Evolutionary conservation across 1,284 basidiomycete genomes (phyloP).

Genomic region (Cutaneotrichosporon sp.): DNA sequence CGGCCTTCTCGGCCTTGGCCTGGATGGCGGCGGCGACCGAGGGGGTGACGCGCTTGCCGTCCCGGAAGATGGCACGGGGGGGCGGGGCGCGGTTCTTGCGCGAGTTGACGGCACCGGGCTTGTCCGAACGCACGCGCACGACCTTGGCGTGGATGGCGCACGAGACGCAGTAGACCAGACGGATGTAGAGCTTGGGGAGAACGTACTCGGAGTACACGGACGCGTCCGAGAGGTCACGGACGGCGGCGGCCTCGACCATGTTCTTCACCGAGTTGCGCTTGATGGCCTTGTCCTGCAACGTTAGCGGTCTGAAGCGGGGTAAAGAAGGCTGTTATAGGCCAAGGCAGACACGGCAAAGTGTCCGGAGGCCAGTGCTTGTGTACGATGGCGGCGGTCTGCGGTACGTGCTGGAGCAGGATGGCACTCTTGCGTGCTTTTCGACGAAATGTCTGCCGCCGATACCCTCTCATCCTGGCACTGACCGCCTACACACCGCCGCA

Average conservation of each 20-base stretch:
- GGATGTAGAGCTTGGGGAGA: slow-evolving; percentile 98
- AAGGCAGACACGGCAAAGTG: too few relatives aligned
- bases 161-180: slow-evolving; percentile 98
- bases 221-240: slow-evolving; percentile 95
- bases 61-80: slow-evolving; percentile 93
- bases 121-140: slow-evolving; percentile 89
- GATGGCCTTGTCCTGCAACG: slow-evolving; percentile 91
- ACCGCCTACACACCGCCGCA: not conserved
- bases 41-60: slow-evolving; percentile 82
- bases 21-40: slow-evolving; percentile 62
- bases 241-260: slow-evolving; percentile 98
- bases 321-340: too few relatives aligned
- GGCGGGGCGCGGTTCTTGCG: slow-evolving; percentile 95
- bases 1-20: slow-evolving; percentile 50
- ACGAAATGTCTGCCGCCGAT: not conserved
- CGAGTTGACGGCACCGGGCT: slow-evolving; percentile 57
- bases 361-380: too few relatives aligned
- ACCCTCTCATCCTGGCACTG: not conserved
- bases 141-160: slow-evolving; percentile 99
- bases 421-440: not conserved
- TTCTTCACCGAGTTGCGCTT: slow-evolving; percentile 99
- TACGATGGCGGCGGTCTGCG: too few relatives aligned
- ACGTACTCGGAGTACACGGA: slow-evolving; percentile 95
- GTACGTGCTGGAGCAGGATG: too few relatives aligned
- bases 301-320: slow-evolving; percentile 12